phyloP scores from a whole-genome alignment of 129 eudicot genomes.

The Erigeron canadensis region DNA sequence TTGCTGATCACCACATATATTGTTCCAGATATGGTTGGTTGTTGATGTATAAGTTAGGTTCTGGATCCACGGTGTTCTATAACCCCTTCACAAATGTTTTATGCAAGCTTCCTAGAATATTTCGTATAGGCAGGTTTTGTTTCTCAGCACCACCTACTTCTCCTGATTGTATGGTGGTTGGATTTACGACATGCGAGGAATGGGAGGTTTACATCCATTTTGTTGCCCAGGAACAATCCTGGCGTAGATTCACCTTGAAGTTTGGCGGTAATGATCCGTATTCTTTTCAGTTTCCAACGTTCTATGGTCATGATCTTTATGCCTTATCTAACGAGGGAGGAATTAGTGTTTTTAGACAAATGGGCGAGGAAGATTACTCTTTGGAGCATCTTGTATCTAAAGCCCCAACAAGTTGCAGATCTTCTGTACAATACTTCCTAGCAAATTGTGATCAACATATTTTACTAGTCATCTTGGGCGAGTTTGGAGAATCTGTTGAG shows the following conservation, averaged over 20 bases:
- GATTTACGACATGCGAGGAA: background rate
- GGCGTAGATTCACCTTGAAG: no score
- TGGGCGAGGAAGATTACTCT: background rate
- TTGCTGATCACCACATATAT: background rate
- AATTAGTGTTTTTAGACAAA: no score
- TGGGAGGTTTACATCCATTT: no score
- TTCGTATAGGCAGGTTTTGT: background rate
- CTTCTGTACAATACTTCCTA: background rate
- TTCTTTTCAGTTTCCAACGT: no score
- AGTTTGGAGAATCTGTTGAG: background rate
- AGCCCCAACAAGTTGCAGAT: background rate
- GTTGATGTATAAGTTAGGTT: background rate
- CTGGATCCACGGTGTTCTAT: background rate
- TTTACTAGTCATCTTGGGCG: background rate
- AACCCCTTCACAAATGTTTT: background rate
- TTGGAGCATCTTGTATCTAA: background rate
- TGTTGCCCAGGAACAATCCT: no score
- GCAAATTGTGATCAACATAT: background rate
- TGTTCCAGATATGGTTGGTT: background rate
- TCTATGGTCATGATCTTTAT: no score
- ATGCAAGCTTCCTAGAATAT: background rate
- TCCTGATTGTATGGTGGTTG: background rate
- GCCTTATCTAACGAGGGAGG: no score
- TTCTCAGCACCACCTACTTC: constrained; percentile 3
- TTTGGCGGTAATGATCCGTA: no score